A percentile compares a stretch with the other conserved stretches of the same genome.
Evolutionary conservation across 805 yeast genomes (phyloP).

Genomic region (Tetrapisispora taiwanensis): DNA sequence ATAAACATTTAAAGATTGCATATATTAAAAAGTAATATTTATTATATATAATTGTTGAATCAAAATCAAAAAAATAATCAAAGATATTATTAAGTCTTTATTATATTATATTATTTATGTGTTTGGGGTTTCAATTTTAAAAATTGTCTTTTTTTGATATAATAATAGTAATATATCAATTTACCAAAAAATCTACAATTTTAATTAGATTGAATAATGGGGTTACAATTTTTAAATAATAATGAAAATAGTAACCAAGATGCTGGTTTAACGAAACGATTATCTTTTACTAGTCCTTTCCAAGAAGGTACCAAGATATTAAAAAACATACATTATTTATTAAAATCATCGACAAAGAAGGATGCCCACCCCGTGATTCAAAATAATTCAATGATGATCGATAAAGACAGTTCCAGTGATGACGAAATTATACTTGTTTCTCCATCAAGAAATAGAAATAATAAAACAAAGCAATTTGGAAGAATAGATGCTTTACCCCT

Average conservation of each 20-base stretch:
- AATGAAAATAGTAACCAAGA: neutral
- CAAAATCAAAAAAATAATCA: too few relatives aligned
- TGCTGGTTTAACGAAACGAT: constrained; percentile 3
- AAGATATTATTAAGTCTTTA: too few relatives aligned
- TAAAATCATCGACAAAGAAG: constrained; percentile 11
- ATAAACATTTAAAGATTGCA: too few relatives aligned
- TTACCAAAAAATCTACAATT: neutral
- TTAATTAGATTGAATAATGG: neutral
- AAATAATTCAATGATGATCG: neutral
- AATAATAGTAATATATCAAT: too few relatives aligned
- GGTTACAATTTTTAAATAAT: neutral
- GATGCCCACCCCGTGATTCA: neutral
- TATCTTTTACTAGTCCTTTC: constrained; percentile 15
- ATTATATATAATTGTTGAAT: too few relatives aligned
- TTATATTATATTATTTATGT: too few relatives aligned
- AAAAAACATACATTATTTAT: constrained; percentile 17
- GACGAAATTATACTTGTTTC: neutral
- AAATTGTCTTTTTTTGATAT: too few relatives aligned
- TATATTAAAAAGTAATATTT: too few relatives aligned
- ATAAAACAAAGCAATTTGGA: neutral
- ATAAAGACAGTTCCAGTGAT: neutral
- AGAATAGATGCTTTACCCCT: neutral
- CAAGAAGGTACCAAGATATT: constrained; percentile 16
- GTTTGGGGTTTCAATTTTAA: too few relatives aligned
- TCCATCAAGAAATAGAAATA: neutral